Percentiles rank a stretch among this genome's conserved stretches.
Conservation (phyloP, 495 filamentous ascomycete species). For the Pseudomonodictys pantanalensis region DNA sequence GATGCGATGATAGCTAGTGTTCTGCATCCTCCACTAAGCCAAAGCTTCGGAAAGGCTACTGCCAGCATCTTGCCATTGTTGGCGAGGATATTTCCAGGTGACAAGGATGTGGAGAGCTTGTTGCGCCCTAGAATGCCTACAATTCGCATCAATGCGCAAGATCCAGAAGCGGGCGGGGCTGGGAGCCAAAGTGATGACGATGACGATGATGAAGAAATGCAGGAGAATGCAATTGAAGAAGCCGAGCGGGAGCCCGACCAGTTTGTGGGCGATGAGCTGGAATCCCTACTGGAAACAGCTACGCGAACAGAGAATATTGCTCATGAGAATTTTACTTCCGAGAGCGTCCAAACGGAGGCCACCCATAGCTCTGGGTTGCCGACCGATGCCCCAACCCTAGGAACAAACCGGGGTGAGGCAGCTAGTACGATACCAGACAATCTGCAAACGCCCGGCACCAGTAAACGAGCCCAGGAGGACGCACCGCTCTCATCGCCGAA, state of each 20-base stretch:
- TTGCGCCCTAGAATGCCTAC: conserved; percentile 64
- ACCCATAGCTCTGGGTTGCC: background rate
- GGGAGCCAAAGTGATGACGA: background rate
- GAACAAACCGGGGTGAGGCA: too few relatives aligned
- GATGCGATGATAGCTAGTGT: conserved; percentile 74
- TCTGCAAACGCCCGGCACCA: too few relatives aligned
- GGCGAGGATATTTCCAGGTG: conserved; percentile 55
- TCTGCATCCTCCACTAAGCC: conserved; percentile 65
- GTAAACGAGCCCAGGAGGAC: too few relatives aligned
- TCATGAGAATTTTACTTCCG: background rate
- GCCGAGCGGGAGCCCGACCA: conserved; percentile 25
- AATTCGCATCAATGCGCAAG: conserved; percentile 35
- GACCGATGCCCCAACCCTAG: too few relatives aligned
- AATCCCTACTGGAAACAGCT: conserved; percentile 19
- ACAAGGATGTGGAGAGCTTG: conserved; percentile 67
- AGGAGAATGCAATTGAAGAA: conserved; percentile 19
- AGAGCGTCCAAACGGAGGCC: background rate
- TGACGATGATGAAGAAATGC: conserved; percentile 4
- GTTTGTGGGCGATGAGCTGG: conserved; percentile 26
- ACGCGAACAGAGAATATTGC: background rate
- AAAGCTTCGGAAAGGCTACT: conserved; percentile 54
- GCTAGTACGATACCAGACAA: too few relatives aligned
- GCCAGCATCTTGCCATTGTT: conserved; percentile 77
- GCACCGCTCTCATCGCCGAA: too few relatives aligned
- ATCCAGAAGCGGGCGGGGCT: conserved; percentile 13